Conservation (phyloP, 1,284 basidiomycete genomes). For the Pyrrhoderma noxium region DNA sequence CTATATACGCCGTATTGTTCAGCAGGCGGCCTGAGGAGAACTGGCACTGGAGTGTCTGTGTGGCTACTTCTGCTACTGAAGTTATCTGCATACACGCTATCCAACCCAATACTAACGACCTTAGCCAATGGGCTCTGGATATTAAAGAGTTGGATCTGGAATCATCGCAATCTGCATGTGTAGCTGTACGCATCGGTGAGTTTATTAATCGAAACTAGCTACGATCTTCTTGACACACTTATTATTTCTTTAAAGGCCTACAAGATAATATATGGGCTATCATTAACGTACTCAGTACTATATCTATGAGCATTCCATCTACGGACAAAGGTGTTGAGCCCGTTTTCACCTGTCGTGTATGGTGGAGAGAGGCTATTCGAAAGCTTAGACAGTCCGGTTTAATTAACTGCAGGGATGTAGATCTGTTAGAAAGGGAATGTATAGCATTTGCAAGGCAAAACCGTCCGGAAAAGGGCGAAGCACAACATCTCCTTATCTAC, state of each 20-base stretch:
- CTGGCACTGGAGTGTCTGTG: background rate
- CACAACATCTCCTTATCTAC: no score
- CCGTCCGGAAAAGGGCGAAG: no score
- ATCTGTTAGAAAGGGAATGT: conserved; percentile 14
- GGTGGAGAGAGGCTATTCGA: conserved; percentile 19
- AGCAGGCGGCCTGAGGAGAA: background rate
- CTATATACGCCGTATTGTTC: background rate
- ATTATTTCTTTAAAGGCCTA: background rate
- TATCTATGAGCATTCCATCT: conserved; percentile 13
- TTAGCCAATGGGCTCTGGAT: background rate
- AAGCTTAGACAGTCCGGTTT: conserved; percentile 8
- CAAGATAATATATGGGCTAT: background rate
- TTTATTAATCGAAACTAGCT: background rate
- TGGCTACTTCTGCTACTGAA: background rate
- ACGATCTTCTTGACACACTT: no score
- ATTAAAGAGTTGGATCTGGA: background rate
- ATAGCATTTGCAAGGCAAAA: no score
- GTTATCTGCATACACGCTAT: background rate
- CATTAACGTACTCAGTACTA: conserved; percentile 5
- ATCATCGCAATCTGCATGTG: background rate
- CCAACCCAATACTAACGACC: background rate
- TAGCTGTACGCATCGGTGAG: background rate
- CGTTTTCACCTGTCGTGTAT: conserved; percentile 19
- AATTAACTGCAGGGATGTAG: conserved; percentile 14
- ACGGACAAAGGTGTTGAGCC: conserved; percentile 14